These are phyloP conservation scores for Herpomyces periplanetae DNA, from an alignment of 2,329 filamentous ascomycete genomes.

Conservation along the genomic window DNA sequence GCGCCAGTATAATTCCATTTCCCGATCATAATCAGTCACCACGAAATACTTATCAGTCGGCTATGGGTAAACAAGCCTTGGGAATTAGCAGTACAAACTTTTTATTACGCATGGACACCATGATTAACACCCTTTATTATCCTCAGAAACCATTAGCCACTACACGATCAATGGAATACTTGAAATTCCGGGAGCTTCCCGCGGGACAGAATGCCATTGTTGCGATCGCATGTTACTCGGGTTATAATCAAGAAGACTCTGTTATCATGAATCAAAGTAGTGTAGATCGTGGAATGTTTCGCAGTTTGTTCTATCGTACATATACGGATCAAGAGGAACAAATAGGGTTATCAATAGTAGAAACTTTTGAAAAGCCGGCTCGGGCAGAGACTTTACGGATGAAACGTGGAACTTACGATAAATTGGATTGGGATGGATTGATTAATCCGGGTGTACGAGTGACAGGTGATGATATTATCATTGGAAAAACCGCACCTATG, in stretches of 20 bases:
- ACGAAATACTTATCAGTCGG: conserved; percentile 93
- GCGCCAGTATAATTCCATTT: conserved; percentile 96
- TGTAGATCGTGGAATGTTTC: conserved; percentile 84
- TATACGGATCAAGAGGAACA: conserved; percentile 94
- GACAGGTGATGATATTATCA: conserved; percentile 91
- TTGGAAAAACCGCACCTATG: conserved; percentile 87
- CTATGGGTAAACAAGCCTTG: conserved; percentile 99
- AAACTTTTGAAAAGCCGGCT: conserved; percentile 80
- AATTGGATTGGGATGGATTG: conserved; percentile 82
- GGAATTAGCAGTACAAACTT: conserved; percentile 95
- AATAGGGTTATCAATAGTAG: conserved; percentile 63
- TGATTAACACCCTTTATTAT: conserved; percentile 97
- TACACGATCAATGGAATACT: conserved; percentile 86
- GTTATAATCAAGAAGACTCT: conserved; percentile 99
- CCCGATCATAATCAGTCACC: conserved; percentile 93
- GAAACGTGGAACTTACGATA: conserved; percentile 43
- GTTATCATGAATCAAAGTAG: conserved; percentile 99
- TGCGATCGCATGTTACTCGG: conserved; percentile 81
- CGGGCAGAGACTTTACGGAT: conserved; percentile 53
- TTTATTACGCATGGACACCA: conserved; percentile 85
- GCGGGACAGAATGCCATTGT: conserved; percentile 95
- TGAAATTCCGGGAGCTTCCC: conserved; percentile 86
- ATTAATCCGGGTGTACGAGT: conserved; percentile 75
- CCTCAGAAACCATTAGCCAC: conserved; percentile 89
- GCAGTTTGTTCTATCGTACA: conserved; percentile 84